Base-by-base conservation (phyloP, 805 yeast genomes). In the Tetrapisispora iriomotensis region DNA sequence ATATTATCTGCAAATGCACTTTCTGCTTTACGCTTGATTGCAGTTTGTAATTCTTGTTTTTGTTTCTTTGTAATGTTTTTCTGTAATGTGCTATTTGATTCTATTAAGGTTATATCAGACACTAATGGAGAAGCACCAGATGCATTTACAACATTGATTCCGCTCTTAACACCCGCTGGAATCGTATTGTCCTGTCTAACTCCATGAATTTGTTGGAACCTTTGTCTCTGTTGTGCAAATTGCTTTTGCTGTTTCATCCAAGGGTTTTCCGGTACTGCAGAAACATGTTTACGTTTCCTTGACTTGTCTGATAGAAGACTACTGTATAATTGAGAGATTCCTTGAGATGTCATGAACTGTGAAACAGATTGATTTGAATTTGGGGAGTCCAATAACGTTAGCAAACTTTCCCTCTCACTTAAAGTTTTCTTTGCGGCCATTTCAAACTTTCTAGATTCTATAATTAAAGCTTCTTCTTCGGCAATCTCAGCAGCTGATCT, bases 401-500 rank as follows among this genome's bases (percentile, higher is more conserved):
- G 64, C 26, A 92, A 60, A 36, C 82, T 79, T 2, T 85, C 79
- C 47, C 98, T 71, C 58, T 92, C 98, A 35, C 70, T 65, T 38
- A 87, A 70, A 69, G 90, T 82, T 58, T 84, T 82, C 65, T 86
- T 88, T 0, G 96, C 94, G 2, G 94, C 84, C 41, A 86, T 74
- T 55, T 92, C 97, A 45, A 92, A 84, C 47, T 90, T 79, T 36
- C 94, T 74, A 2, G 96, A 94, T 57, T 92, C 98, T 23, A 90
- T 79, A 9, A 92, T 84, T 36, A 92, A 67, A 0, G 95, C 86
- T 58, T 92, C 97, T 56, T 92, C 99, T 64, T 92, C 98, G 0
- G 97, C 97, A 33, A 92, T 84, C 57, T 92, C 98, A 0, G 96
- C 94, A 1, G 98, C 96, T 2, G 90, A 77, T 48, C 99, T 68